Percentiles rank a stretch among this genome's conserved stretches.
Conservation (phyloP, 2,329 filamentous ascomycete genomes). For the Eutypa lata region DNA sequence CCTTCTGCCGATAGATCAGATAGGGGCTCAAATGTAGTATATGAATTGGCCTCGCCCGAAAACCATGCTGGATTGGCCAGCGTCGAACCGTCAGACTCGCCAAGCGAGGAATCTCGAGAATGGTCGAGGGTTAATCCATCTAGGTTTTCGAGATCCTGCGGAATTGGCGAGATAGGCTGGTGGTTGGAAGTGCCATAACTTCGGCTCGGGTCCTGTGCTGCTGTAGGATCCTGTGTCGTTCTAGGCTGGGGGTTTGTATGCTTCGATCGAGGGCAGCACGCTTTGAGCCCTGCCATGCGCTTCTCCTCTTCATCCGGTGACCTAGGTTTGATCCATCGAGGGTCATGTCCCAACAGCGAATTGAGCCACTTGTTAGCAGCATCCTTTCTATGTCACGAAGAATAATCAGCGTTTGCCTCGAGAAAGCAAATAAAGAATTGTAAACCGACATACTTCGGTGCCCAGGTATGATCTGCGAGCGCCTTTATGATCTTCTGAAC, state of each 20-base stretch:
- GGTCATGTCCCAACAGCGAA: constrained; percentile 54
- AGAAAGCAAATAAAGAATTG: not conserved
- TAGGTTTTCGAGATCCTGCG: constrained; percentile 5
- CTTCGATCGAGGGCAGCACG: constrained; percentile 30
- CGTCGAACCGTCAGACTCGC: constrained; percentile 7
- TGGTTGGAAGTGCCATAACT: constrained; percentile 18
- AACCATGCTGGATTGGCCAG: constrained; percentile 3
- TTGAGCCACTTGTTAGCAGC: constrained; percentile 59
- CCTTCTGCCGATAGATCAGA: not conserved
- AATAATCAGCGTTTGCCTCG: constrained; percentile 7
- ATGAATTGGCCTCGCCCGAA: constrained; percentile 1
- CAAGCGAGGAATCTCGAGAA: constrained; percentile 20
- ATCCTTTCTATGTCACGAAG: constrained; percentile 40
- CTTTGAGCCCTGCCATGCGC: constrained; percentile 39
- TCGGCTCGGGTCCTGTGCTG: constrained; percentile 23
- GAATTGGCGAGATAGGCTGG: constrained; percentile 16
- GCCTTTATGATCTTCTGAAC: constrained; percentile 48
- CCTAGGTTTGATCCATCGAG: constrained; percentile 54
- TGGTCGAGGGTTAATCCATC: constrained; percentile 20
- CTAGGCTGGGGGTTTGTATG: constrained; percentile 1
- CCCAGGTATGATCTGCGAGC: constrained; percentile 43
- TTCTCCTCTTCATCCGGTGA: constrained; percentile 48
- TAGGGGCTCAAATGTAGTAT: not conserved
- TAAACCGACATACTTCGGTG: constrained; percentile 39
- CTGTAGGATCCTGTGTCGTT: constrained; percentile 16